These are phyloP conservation scores for Yamadazyma sp. DNA, from an alignment of 1,139 yeast genomes.

Conservation along the genomic window DNA sequence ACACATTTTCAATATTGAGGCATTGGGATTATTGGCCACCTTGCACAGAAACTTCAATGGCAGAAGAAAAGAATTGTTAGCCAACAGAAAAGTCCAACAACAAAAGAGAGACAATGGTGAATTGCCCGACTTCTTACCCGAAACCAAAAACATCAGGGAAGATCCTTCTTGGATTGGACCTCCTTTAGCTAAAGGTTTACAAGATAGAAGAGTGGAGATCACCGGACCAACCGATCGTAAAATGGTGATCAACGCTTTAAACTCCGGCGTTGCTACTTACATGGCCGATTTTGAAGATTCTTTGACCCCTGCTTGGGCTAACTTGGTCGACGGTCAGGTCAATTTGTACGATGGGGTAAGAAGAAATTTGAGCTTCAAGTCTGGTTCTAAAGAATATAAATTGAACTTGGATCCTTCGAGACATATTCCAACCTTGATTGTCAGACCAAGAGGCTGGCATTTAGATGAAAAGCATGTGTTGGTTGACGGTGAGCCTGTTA, in stretches of 20 bases:
- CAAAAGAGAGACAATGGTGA: slow-evolving; percentile 63
- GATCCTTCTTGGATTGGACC: slow-evolving; percentile 83
- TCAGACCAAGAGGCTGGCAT: slow-evolving; percentile 89
- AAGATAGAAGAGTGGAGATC: slow-evolving; percentile 79
- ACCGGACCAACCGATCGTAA: slow-evolving; percentile 91
- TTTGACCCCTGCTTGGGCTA: slow-evolving; percentile 92
- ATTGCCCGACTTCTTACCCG: slow-evolving; percentile 73
- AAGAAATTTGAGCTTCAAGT: slow-evolving; percentile 56
- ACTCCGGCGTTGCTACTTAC: slow-evolving; percentile 85
- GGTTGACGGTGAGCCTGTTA: slow-evolving; percentile 74
- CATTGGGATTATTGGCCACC: slow-evolving; percentile 70
- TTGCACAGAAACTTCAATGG: slow-evolving; percentile 70
- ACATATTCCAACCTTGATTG: slow-evolving; percentile 73
- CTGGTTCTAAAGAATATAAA: slow-evolving; percentile 62
- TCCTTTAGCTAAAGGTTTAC: slow-evolving; percentile 70
- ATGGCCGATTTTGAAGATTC: slow-evolving; percentile 97
- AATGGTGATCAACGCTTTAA: slow-evolving; percentile 91
- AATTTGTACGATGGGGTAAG: slow-evolving; percentile 87
- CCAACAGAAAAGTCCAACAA: slow-evolving; percentile 61
- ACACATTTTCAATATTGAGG: slow-evolving; percentile 66
- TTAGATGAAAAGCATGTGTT: slow-evolving; percentile 69
- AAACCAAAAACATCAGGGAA: slow-evolving; percentile 67
- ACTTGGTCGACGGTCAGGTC: slow-evolving; percentile 85
- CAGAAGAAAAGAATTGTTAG: slow-evolving; percentile 59
- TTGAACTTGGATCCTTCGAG: slow-evolving; percentile 54